Evolutionary conservation across 2,329 filamentous ascomycete genomes (phyloP).

Genomic region (Trematosphaeria pertusa): DNA sequence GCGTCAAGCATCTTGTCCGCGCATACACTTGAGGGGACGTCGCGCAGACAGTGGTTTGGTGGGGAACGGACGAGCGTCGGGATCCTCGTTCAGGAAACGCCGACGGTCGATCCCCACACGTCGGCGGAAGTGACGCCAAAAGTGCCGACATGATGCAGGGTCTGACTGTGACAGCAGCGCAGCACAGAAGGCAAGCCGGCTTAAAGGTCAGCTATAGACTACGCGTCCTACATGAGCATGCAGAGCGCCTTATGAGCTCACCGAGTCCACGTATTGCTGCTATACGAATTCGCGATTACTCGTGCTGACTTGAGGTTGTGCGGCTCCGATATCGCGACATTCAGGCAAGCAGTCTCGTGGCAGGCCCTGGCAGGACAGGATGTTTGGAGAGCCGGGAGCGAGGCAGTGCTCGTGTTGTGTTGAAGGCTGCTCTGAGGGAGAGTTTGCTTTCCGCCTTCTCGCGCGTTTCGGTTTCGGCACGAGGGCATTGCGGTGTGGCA

Average conservation of each 20-base stretch:
- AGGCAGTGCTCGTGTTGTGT: not conserved
- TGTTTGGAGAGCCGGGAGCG: not conserved
- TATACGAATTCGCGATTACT: no score
- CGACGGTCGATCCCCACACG: constrained; percentile 3
- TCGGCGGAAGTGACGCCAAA: no score
- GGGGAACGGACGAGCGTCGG: constrained; percentile 1
- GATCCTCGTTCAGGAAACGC: not conserved
- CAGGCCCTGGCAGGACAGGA: not conserved
- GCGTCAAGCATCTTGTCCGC: not conserved
- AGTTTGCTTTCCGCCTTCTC: no score
- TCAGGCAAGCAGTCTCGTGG: not conserved
- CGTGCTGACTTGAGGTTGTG: no score
- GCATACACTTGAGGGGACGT: no score
- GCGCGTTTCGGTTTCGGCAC: no score
- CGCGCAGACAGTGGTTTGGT: no score
- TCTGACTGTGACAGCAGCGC: no score
- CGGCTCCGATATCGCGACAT: not conserved
- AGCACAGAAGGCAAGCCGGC: no score
- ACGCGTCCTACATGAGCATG: not conserved
- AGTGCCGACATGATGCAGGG: no score
- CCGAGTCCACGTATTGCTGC: not conserved
- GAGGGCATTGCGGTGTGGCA: no score
- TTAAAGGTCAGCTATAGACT: not conserved
- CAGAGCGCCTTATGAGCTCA: not conserved
- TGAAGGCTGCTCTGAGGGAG: not conserved